Base-by-base conservation (phyloP, 2,329 filamentous ascomycete genomes). In the Cryphonectria carpinicola region DNA sequence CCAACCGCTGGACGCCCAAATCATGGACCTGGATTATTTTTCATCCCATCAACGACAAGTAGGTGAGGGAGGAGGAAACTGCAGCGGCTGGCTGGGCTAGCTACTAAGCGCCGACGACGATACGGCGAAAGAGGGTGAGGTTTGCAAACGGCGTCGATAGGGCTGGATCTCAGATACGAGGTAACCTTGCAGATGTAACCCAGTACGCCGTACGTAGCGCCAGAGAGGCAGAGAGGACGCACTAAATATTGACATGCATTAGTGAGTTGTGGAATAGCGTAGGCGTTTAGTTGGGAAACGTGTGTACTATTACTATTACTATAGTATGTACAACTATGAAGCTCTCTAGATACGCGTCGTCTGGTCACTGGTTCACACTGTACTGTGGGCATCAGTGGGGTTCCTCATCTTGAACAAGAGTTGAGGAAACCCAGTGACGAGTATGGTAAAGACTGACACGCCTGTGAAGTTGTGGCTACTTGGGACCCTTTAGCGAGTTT, bases 401-500 rank as follows among this genome's bases (percentile, higher is more conserved):
- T 43, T 49, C 17, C 22, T 3, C 22, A 43, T 46, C 39, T 49
- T 49, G 25, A 28, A 65, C 37, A 25, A 65, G 13, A 25, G 8
- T 7, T 65, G 28, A 65, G n/a, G 22, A 5, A 35, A 68, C 4
- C 37, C 39, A 65, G 56, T 32, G 66, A 67, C 49, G 70, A 46
- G 68, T 67, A 64, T 32, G 66, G 76, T 72, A 80, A 81, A 78
- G 78, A 77, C 80, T 85, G 84, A 84, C 79, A 84, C 82, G 76
- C 73, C 79, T 76, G 78, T 82, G 84, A 86, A 82, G 83, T 85
- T 84, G 80, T 79, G 76, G 80, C 81, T 81, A 79, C 58, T 61
- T 19, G 32, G 32, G n/a, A 61, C 78, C 75, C 77, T 75, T 81
- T 85, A 84, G 84, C 82, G 82, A 82, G 86, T 88, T 88, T 88